Evolutionary conservation across 2,329 filamentous ascomycete genomes (phyloP).

Genomic region (Rutstroemia sydowiana): DNA sequence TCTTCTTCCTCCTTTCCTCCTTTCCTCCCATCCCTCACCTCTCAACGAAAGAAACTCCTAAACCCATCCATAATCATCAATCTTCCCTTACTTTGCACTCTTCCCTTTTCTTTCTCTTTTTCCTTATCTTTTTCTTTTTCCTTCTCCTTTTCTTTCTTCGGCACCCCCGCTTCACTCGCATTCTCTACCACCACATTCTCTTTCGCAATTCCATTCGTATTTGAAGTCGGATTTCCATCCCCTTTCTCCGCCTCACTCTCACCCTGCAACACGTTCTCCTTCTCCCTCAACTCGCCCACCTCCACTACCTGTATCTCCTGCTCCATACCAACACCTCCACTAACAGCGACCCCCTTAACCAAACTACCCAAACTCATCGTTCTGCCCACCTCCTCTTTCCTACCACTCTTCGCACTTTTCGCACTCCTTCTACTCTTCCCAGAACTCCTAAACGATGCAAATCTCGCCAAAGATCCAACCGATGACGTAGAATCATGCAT

Average conservation of each 20-base stretch:
- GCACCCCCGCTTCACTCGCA: too few species aligned
- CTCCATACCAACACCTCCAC: conserved; percentile 22
- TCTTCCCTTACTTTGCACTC: conserved; percentile 17
- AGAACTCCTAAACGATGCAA: conserved; percentile 21
- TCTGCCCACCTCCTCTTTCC: conserved; percentile 22
- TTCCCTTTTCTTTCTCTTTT: conserved; percentile 20
- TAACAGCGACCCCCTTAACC: conserved; percentile 23
- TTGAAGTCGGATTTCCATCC: too few species aligned
- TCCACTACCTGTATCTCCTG: conserved; percentile 13
- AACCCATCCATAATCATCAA: conserved; percentile 22
- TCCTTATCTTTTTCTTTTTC: too few species aligned
- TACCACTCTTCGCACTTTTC: conserved; percentile 26
- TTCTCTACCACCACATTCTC: too few species aligned
- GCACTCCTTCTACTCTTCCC: too few species aligned
- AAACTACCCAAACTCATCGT: conserved; percentile 10
- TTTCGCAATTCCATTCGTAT: neutral
- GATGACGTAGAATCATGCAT: conserved; percentile 16
- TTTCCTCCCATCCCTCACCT: too few species aligned
- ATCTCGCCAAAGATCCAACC: conserved; percentile 17
- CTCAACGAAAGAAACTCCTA: conserved; percentile 26
- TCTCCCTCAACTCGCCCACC: conserved; percentile 22
- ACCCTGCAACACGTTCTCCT: conserved; percentile 4
- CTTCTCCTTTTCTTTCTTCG: too few species aligned
- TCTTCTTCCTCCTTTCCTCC: too few species aligned
- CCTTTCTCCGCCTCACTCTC: too few species aligned